phyloP scores from a whole-genome alignment of 139 green algal genomes.

The Chara braunii region DNA sequence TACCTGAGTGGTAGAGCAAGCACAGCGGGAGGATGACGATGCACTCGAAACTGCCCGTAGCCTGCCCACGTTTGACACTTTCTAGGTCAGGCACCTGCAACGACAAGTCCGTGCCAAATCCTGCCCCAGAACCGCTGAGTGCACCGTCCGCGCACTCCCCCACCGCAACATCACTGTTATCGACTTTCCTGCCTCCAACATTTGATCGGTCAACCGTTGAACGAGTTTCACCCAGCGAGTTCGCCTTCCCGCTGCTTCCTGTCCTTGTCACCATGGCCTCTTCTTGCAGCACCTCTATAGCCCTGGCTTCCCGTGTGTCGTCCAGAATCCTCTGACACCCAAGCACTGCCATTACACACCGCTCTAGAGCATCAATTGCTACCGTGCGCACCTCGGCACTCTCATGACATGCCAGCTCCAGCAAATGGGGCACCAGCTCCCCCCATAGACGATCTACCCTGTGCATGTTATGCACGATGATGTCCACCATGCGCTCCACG shows the following conservation, averaged over 20 bases:
- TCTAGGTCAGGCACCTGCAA: too few species aligned
- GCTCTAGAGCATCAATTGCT: constrained; percentile 33
- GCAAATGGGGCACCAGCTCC: constrained; percentile 21
- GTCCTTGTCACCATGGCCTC: background rate
- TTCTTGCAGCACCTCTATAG: background rate
- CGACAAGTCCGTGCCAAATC: too few species aligned
- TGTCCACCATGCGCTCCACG: constrained; percentile 31
- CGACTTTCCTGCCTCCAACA: too few species aligned
- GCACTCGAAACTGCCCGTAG: background rate
- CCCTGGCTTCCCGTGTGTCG: background rate
- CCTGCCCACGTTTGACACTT: too few species aligned
- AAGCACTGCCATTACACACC: constrained; percentile 18
- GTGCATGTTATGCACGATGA: constrained; percentile 31
- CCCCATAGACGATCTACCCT: constrained; percentile 30
- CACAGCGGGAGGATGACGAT: background rate
- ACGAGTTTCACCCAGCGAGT: too few species aligned
- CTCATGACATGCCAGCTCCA: constrained; percentile 29
- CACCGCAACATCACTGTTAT: too few species aligned
- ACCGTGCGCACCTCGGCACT: constrained; percentile 17
- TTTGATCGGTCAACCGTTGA: too few species aligned
- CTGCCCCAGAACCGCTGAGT: too few species aligned
- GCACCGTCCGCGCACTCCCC: too few species aligned
- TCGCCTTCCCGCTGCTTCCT: too few species aligned
- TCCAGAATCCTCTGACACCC: constrained; percentile 4
- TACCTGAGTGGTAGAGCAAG: constrained; percentile 10